phyloP scores from a whole-genome alignment of 495 filamentous ascomycete genomes.

The Pyrenopolyporus hunteri region DNA sequence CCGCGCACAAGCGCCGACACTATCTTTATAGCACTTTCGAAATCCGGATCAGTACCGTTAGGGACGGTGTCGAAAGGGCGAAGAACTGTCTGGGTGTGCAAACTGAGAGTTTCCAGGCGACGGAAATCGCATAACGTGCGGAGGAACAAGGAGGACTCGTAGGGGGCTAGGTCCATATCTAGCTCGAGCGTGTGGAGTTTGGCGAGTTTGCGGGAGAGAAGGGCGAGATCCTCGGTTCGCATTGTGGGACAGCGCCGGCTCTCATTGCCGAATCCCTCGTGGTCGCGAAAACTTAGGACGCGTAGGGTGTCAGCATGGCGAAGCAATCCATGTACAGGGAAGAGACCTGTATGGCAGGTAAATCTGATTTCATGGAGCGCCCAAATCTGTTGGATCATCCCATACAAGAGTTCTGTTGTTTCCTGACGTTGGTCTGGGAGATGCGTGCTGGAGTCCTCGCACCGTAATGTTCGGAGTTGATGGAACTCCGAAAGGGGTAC shows the following conservation, averaged over 20 bases:
- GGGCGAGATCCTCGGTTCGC: conserved; percentile 14
- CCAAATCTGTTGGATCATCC: conserved; percentile 31
- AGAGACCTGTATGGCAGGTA: conserved; percentile 31
- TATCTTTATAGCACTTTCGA: neutral
- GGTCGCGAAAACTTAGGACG: conserved; percentile 38
- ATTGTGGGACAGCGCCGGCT: conserved; percentile 35
- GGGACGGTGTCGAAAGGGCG: neutral
- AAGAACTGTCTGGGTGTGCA: conserved; percentile 42
- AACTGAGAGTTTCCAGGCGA: conserved; percentile 24
- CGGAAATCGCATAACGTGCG: conserved; percentile 25
- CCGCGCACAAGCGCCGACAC: conserved; percentile 9
- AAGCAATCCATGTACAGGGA: conserved; percentile 33
- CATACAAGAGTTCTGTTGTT: conserved; percentile 28
- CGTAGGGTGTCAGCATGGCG: conserved; percentile 31
- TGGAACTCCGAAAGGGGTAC: conserved; percentile 28
- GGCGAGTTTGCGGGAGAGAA: conserved; percentile 21
- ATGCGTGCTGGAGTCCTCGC: conserved; percentile 39
- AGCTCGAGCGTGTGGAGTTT: conserved; percentile 33
- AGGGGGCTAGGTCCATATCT: conserved; percentile 33
- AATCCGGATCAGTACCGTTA: conserved; percentile 8
- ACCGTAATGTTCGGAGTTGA: conserved; percentile 29
- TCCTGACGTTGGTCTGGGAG: conserved; percentile 22
- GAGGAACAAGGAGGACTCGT: conserved; percentile 23
- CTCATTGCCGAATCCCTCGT: conserved; percentile 39
- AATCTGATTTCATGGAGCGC: conserved; percentile 30